Base-by-base conservation (phyloP, 148 eudicot genomes). In the Nepenthes mirabilis region DNA sequence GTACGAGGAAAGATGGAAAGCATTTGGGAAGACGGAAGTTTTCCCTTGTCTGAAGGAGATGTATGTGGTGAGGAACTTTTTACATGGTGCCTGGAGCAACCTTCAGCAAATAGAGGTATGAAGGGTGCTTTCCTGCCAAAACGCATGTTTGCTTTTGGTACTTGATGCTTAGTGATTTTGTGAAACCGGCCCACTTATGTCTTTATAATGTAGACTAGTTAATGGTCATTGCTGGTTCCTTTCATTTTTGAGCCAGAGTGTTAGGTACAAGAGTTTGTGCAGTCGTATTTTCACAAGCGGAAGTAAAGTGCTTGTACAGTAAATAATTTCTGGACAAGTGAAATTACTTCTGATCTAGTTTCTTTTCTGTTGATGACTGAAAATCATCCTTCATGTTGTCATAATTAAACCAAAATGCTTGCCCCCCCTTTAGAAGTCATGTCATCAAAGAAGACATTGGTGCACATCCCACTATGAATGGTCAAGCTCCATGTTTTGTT, bases 1-100 rank as follows among this genome's bases (percentile, higher is more conserved):
- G 88, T 88, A 35, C 78, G 91, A 14, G 96, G 96, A 14, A 79
- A 77, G 63, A 66, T 88, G 82, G 80, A 83, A 71, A 88, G 91
- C 63, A 60, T 77, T 59, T 84, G 84, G 62, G 80, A 77, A 60
- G 85, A 82, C 49, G 74, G 70, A 33, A 43, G 37, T 59, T 74
- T 73, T 59, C 72, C 72, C 14, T 65, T 81, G 71, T 72, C 69
- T 9, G 87, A 89, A 73, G 91, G 85, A 36, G 84, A 72, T 63
- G 81, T 72, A 55, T 85, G 93, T 68, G 96, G 93, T 1, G 93
- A 89, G 71, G 93, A 85, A 72, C 91, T 89, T 68, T 76, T 89
- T 9, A 81, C 67, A 53, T 81, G 89, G 89, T 85, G 80, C 79
- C 96, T 89, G 52, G 96, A 85, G 71, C 77, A 79, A 70, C 79